A percentile compares a stretch with the other conserved stretches of the same genome.
Conservation (phyloP, 1,284 basidiomycete species). For the Apiotrichum sp. region DNA sequence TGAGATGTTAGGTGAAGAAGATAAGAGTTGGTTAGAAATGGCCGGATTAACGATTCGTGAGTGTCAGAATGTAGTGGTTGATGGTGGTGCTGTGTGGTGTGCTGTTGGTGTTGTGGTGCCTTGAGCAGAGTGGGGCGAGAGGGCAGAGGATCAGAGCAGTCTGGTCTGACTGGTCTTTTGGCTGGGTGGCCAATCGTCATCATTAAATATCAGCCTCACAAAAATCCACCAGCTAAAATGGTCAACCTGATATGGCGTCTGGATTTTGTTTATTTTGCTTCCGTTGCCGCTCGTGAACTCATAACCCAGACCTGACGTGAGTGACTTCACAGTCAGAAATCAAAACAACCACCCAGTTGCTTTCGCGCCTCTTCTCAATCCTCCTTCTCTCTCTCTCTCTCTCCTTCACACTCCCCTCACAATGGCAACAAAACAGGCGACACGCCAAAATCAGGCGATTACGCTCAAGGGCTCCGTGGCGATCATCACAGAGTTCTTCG, state of each 20-base stretch:
- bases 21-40: too few species aligned
- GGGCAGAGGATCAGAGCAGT: too few species aligned
- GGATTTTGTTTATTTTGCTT: not conserved
- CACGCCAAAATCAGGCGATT: slow-evolving; percentile 53
- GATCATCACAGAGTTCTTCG: slow-evolving; percentile 98
- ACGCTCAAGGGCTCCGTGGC: slow-evolving; percentile 92
- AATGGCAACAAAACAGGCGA: slow-evolving; percentile 47
- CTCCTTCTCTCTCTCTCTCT: not conserved
- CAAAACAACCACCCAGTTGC: slow-evolving; percentile 1
- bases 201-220: too few species aligned
- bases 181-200: too few species aligned
- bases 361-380: not conserved
- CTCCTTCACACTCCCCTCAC: not conserved
- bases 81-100: too few species aligned
- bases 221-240: too few species aligned
- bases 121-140: too few species aligned
- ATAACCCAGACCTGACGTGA: not conserved
- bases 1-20: not conserved
- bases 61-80: too few species aligned
- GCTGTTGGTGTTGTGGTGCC: too few species aligned
- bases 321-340: slow-evolving; percentile 2
- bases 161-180: too few species aligned
- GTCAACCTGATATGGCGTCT: too few species aligned
- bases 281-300: not conserved
- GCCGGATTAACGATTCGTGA: too few species aligned